Evolutionary conservation across 2,329 filamentous ascomycete species (phyloP), one percentile per base, ranked within the genome.

Genomic region (Pseudocercospora eumusae): DNA sequence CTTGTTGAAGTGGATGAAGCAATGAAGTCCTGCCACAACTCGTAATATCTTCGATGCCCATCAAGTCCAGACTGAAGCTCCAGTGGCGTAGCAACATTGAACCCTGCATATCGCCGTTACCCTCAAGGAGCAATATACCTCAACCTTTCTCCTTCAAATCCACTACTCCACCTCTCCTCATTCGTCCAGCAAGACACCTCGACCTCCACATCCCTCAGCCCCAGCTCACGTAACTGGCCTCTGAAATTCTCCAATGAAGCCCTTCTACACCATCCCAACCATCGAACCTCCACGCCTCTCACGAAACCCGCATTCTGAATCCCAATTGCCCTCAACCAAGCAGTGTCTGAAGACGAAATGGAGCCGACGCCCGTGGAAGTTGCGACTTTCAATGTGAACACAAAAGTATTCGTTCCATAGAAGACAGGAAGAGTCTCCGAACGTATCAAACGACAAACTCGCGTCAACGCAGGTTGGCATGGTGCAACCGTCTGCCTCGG

Each of bases 361-460:
- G 33, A 28, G 3, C 60, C 60, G 4, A 62, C 9, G 2, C 60
- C 60, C 23, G 50, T 47, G 3, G 47, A 55, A 2, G 36, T 42
- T 10, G 47, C 20, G 11, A 62, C 50, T 4, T 50, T 49, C 2
- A 56, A 56, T 4, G 56, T 56, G 36, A 62, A 59, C 27, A 61
- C 52, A 40, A 65, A 63, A 7, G 52, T 60, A n/a, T 65, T 65
- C 21, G 25, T 59, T 1, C 63, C 63, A 47, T 63, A 65, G 27
- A 63, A 65, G 31, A 65, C 60, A 7, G 61, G 61, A 4, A 65
- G 10, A 8, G 63, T 63, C 3, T 65, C 63, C 8, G 42, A 50
- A 13, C 63, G 63, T 31, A 65, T 57, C 15, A 57, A 50, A 13
- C 56, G 57, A 44, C 44, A 63, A 13, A 61, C 60, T 42, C 56